Base-by-base conservation (phyloP, 164 flowering plant genomes). In the Annona cherimola region DNA sequence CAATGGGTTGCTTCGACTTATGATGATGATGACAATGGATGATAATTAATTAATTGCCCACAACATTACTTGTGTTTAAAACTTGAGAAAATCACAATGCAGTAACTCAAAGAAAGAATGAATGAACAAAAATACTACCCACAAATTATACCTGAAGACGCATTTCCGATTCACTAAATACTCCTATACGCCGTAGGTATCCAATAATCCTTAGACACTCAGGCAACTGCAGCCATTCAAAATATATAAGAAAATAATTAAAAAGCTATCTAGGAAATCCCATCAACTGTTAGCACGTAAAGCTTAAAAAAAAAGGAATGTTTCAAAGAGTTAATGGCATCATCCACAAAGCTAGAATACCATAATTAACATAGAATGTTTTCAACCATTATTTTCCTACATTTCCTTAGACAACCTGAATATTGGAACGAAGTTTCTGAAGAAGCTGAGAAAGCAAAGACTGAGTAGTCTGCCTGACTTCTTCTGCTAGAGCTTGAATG, bases 401-500 rank as follows among this genome's bases (percentile, higher is more conserved):
- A 43, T 20, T 16, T 18, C 4, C n/a, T 45, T 6, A 16, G 20
- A 67, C 42, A 71, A 90, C 99, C 97, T 88, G 97, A 80, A 96
- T 93, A 82, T 93, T 91, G 57, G 98, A 96, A 61, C 91, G 88
- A 67, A 96, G 97, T 82, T 88, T 93, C 82, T 89, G 97, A 42
- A 93, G 94, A 83, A 96, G 99, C 80, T 96, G 99, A 77, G 91
- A 87, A 68, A 93, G 92, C 75, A 96, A 91, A 75, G 99, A 90
- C 72, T 93, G 98, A 71, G 98, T 93, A 60, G 92, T 92, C 73
- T 86, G 97, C 81, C 81, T 84, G 75, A 93, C 98, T 82, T 93
- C 99, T 65, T 89, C 86, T 78, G 93, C 90, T 74, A 96, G 80
- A 54, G 96, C 87, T 84, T 92, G 97, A 80, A 96, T 92, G 66